These are phyloP conservation scores for Podospora comata DNA, from an alignment of 495 filamentous ascomycete genomes.

Conservation along the genomic window DNA sequence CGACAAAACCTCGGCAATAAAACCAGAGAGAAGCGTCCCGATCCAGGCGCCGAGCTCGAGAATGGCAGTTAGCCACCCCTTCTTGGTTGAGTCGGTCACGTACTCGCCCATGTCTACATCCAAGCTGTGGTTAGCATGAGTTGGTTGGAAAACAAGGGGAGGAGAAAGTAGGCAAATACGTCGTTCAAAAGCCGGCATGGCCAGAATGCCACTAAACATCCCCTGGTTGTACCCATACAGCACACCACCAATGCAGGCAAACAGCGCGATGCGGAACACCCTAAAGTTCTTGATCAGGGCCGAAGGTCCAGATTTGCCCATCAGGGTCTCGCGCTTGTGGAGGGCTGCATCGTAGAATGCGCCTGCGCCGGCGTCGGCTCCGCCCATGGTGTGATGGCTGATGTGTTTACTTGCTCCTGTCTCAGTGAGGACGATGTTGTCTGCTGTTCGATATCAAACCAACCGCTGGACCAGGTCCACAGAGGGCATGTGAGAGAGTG, in stretches of 20 bases:
- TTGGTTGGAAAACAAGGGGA: not conserved
- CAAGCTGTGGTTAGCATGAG: too few species aligned
- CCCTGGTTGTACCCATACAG: slow-evolving; percentile 72
- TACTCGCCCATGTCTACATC: slow-evolving; percentile 60
- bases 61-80: slow-evolving; percentile 78
- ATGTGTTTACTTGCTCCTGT: too few species aligned
- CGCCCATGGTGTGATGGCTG: slow-evolving; percentile 31
- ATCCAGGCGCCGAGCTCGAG: slow-evolving; percentile 81
- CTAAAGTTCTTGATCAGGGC: slow-evolving; percentile 66
- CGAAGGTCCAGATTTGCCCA: slow-evolving; percentile 59
- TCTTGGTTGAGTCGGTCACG: slow-evolving; percentile 56
- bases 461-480: not conserved
- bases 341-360: slow-evolving; percentile 61
- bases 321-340: slow-evolving; percentile 59
- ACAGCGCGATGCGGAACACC: slow-evolving; percentile 69
- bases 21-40: slow-evolving; percentile 71
- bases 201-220: slow-evolving; percentile 71
- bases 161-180: slow-evolving; percentile 33
- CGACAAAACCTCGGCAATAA: slow-evolving; percentile 69
- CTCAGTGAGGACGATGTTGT: too few species aligned
- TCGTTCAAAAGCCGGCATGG: slow-evolving; percentile 55
- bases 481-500: not conserved
- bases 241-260: slow-evolving; percentile 74
- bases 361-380: slow-evolving; percentile 35
- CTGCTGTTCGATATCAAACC: not conserved